Conservation (phyloP, 2,329 filamentous ascomycete species). For the Catunica adiposa region DNA sequence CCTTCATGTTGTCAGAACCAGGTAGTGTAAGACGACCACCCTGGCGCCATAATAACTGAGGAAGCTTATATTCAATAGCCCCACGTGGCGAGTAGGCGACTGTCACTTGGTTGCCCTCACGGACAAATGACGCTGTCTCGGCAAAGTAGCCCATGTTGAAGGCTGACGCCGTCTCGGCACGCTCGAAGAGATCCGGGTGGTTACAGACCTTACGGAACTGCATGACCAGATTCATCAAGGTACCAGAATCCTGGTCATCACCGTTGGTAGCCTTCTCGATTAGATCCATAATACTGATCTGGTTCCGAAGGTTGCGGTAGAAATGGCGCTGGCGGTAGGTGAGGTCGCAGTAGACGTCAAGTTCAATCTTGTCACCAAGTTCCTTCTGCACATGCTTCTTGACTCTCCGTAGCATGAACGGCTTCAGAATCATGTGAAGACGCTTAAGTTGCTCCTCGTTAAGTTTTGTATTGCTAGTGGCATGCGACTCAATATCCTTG, state of each 20-base stretch:
- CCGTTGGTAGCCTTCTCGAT: slow-evolving; percentile 93
- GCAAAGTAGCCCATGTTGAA: slow-evolving; percentile 75
- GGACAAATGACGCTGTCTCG: slow-evolving; percentile 86
- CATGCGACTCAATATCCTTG: slow-evolving; percentile 93
- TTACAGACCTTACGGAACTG: slow-evolving; percentile 99
- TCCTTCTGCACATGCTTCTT: slow-evolving; percentile 99
- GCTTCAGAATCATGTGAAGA: slow-evolving; percentile 96
- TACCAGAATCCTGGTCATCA: slow-evolving; percentile 87
- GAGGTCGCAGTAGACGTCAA: slow-evolving; percentile 89
- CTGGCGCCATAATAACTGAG: slow-evolving; percentile 66
- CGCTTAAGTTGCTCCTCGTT: slow-evolving; percentile 96
- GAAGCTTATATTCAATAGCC: slow-evolving; percentile 68
- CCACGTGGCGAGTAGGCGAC: slow-evolving; percentile 81
- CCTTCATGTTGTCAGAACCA: slow-evolving; percentile 53
- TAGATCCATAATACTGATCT: slow-evolving; percentile 96
- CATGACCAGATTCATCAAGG: slow-evolving; percentile 98
- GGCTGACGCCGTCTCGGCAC: slow-evolving; percentile 78
- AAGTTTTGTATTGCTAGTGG: slow-evolving; percentile 97
- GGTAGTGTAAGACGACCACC: slow-evolving; percentile 60
- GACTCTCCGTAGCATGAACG: slow-evolving; percentile 97
- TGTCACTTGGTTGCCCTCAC: slow-evolving; percentile 64
- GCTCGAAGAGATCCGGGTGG: slow-evolving; percentile 90
- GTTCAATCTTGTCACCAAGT: slow-evolving; percentile 94
- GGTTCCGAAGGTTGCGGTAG: slow-evolving; percentile 82
- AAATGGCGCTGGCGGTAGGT: slow-evolving; percentile 91